These are phyloP conservation scores for Flammula alnicola DNA, from an alignment of 1,284 basidiomycete species.

Conservation along the genomic window DNA sequence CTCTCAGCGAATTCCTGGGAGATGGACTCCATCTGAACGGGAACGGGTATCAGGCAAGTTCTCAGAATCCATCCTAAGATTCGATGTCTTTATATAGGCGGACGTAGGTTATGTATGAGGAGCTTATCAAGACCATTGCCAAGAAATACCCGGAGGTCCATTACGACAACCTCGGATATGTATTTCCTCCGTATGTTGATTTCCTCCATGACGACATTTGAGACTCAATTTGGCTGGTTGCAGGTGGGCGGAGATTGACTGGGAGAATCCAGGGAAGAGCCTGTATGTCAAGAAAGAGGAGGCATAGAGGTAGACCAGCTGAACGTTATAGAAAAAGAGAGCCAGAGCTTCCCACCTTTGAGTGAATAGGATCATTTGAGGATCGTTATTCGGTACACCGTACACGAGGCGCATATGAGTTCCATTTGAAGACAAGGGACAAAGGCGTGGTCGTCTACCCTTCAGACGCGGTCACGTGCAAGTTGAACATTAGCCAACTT, in stretches of 20 bases:
- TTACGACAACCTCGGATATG: slow-evolving; percentile 56
- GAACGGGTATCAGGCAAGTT: slow-evolving; percentile 69
- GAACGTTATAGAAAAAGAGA: too few species aligned
- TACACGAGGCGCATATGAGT: slow-evolving; percentile 15
- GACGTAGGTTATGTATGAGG: slow-evolving; percentile 67
- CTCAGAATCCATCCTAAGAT: slow-evolving; percentile 10
- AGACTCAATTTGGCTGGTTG: slow-evolving; percentile 2
- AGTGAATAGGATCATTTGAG: too few species aligned
- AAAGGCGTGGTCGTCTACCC: slow-evolving; percentile 24
- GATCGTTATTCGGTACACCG: too few species aligned
- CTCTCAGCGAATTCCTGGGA: slow-evolving; percentile 51
- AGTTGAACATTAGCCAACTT: slow-evolving; percentile 44
- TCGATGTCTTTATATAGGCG: slow-evolving; percentile 12
- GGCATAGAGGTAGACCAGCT: too few species aligned
- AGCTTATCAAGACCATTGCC: slow-evolving; percentile 60
- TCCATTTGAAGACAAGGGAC: slow-evolving; percentile 15
- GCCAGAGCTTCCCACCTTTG: too few species aligned
- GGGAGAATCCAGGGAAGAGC: slow-evolving; percentile 35
- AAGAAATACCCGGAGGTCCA: slow-evolving; percentile 72
- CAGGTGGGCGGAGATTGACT: slow-evolving; percentile 48
- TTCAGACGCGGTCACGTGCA: slow-evolving; percentile 45
- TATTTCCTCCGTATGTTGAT: slow-evolving; percentile 53
- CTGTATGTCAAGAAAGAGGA: slow-evolving; percentile 25
- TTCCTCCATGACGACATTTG: slow-evolving; percentile 11
- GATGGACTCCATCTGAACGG: slow-evolving; percentile 83